Conservation (phyloP, 108 stramenopile genomes). For the Nitzschia sp. region DNA sequence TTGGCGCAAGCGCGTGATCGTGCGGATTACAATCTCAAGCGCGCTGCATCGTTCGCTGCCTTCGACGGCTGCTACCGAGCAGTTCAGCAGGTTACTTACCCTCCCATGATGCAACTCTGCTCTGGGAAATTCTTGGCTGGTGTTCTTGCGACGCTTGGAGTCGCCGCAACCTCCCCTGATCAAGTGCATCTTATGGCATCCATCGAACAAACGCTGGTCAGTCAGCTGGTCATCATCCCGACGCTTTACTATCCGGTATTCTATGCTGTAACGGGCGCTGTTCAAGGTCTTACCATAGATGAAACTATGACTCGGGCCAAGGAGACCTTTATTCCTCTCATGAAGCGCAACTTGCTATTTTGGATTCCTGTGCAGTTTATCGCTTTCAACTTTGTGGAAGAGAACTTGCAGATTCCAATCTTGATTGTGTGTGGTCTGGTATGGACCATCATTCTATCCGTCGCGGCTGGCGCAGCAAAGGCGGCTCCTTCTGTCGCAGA, state of each 20-base stretch:
- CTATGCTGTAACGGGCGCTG: slow-evolving; percentile 51
- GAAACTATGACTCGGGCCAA: slow-evolving; percentile 45
- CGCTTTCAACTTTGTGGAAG: slow-evolving; percentile 52
- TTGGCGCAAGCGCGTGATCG: slow-evolving; percentile 23
- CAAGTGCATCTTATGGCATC: slow-evolving; percentile 30
- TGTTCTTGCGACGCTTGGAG: slow-evolving; percentile 8
- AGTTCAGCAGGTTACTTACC: slow-evolving; percentile 45
- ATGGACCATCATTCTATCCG: slow-evolving; percentile 44
- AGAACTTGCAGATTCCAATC: slow-evolving; percentile 41
- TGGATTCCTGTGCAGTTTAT: slow-evolving; percentile 72
- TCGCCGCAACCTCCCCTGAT: background rate
- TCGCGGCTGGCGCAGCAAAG: slow-evolving; percentile 33
- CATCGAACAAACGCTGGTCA: slow-evolving; percentile 56
- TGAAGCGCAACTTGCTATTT: slow-evolving; percentile 56
- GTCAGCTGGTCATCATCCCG: slow-evolving; percentile 52
- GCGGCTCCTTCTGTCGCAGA: background rate
- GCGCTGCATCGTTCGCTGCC: slow-evolving; percentile 49
- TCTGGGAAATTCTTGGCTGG: slow-evolving; percentile 24
- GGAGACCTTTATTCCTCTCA: slow-evolving; percentile 48
- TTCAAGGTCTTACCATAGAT: slow-evolving; percentile 46
- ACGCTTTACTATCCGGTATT: slow-evolving; percentile 45
- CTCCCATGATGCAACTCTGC: slow-evolving; percentile 31
- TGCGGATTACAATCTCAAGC: slow-evolving; percentile 37
- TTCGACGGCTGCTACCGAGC: slow-evolving; percentile 58
- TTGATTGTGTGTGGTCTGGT: slow-evolving; percentile 38